These are phyloP conservation scores for Persicaria tinctoria DNA, from an alignment of 148 eudicot genomes.

Conservation along the genomic window DNA sequence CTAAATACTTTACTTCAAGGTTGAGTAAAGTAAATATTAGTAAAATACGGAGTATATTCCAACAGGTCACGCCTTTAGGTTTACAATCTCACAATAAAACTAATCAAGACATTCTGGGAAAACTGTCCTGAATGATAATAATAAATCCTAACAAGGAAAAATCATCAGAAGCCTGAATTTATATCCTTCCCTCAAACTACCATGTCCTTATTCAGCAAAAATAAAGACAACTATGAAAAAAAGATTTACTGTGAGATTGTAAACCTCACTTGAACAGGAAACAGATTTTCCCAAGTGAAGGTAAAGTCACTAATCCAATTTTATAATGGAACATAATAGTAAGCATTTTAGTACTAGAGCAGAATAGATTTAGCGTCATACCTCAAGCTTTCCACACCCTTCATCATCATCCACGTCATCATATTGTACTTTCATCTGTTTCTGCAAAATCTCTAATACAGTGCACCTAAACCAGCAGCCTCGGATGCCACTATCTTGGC, in stretches of 20 bases:
- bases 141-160: background rate
- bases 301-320: background rate
- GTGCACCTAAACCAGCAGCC: constrained; percentile 98
- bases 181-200: background rate
- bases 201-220: background rate
- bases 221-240: background rate
- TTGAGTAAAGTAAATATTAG: background rate
- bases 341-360: background rate
- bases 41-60: too few relatives aligned
- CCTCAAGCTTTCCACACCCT: constrained; percentile 71
- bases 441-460: constrained; percentile 50
- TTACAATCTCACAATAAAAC: background rate
- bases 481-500: constrained; percentile 93
- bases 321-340: background rate
- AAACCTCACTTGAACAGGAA: background rate
- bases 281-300: background rate
- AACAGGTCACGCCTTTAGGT: background rate
- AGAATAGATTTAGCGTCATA: constrained; percentile 17
- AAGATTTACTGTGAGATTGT: too few relatives aligned
- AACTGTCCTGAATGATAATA: background rate
- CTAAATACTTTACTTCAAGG: background rate
- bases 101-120: background rate
- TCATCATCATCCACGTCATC: constrained; percentile 81
- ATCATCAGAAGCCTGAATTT: background rate
- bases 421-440: constrained; percentile 63